Conservation (phyloP, 1,284 basidiomycete genomes). For the Schizophyllum commune region DNA sequence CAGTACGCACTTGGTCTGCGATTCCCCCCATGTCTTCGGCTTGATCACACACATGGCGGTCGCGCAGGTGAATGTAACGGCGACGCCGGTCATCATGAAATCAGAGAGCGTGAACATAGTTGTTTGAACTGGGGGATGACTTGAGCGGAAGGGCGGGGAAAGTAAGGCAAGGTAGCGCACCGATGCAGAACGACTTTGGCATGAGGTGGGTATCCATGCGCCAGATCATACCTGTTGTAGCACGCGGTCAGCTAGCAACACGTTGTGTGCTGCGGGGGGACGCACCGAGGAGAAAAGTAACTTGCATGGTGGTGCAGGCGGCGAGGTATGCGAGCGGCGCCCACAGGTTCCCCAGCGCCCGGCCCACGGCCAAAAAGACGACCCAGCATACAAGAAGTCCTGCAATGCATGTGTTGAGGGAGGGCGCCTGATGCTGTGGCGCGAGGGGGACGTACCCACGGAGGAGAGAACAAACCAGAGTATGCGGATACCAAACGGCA, state of each 20-base stretch:
- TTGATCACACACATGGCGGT: slow-evolving; percentile 40
- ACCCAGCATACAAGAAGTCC: slow-evolving; percentile 42
- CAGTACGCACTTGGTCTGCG: slow-evolving; percentile 21
- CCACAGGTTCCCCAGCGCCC: slow-evolving; percentile 33
- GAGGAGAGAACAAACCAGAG: slow-evolving; percentile 14
- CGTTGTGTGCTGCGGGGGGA: not conserved
- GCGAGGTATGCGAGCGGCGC: slow-evolving; percentile 36
- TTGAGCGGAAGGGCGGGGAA: not conserved
- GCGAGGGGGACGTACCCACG: slow-evolving; percentile 8
- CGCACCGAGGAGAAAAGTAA: slow-evolving; percentile 32
- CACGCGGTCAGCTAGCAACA: not conserved
- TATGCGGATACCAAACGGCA: slow-evolving; percentile 15
- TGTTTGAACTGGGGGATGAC: slow-evolving; percentile 34
- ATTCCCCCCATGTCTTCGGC: slow-evolving; percentile 30
- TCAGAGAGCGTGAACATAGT: slow-evolving; percentile 36
- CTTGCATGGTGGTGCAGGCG: slow-evolving; percentile 40
- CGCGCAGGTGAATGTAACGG: slow-evolving; percentile 40
- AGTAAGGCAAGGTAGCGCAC: slow-evolving; percentile 23
- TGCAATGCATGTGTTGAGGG: slow-evolving; percentile 14
- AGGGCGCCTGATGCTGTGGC: not conserved
- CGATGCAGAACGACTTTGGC: slow-evolving; percentile 48
- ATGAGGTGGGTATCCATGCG: slow-evolving; percentile 51
- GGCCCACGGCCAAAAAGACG: slow-evolving; percentile 35
- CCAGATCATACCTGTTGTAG: slow-evolving; percentile 48
- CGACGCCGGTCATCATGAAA: slow-evolving; percentile 43